Evolutionary conservation across 805 yeast genomes (phyloP).

Genomic region (Sungouiozyma ichnusensis): DNA sequence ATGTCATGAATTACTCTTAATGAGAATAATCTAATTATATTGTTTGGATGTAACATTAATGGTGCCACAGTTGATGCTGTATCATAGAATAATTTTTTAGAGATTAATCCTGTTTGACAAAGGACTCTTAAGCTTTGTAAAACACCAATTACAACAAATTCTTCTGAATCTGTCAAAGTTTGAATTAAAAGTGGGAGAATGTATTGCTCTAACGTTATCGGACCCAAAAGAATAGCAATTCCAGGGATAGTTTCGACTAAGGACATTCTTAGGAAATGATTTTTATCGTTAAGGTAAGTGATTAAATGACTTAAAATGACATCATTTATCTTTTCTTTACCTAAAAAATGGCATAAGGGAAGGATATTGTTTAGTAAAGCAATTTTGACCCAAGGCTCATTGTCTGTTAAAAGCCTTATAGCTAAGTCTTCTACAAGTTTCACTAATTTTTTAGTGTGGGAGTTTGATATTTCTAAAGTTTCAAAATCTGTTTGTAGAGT

Average conservation of each 20-base stretch:
- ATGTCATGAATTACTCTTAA: constrained; percentile 51
- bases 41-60: constrained; percentile 75
- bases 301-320: constrained; percentile 81
- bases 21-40: constrained; percentile 67
- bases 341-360: constrained; percentile 71
- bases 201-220: constrained; percentile 74
- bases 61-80: constrained; percentile 41
- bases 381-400: constrained; percentile 52
- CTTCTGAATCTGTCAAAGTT: constrained; percentile 76
- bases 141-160: constrained; percentile 63
- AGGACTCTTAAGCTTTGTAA: constrained; percentile 48
- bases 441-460: constrained; percentile 15
- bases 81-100: constrained; percentile 44
- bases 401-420: constrained; percentile 58
- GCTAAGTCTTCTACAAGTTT: constrained; percentile 54
- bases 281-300: constrained; percentile 78
- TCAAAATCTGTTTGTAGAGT: constrained; percentile 9
- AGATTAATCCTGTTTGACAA: constrained; percentile 45
- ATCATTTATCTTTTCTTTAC: constrained; percentile 81
- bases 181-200: constrained; percentile 77
- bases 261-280: constrained; percentile 53
- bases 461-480: constrained; percentile 11
- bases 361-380: constrained; percentile 62
- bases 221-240: constrained; percentile 72
- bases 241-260: constrained; percentile 65